These are phyloP conservation scores for Euryodendron excelsum DNA, from an alignment of 148 eudicot genomes.

Conservation along the genomic window DNA sequence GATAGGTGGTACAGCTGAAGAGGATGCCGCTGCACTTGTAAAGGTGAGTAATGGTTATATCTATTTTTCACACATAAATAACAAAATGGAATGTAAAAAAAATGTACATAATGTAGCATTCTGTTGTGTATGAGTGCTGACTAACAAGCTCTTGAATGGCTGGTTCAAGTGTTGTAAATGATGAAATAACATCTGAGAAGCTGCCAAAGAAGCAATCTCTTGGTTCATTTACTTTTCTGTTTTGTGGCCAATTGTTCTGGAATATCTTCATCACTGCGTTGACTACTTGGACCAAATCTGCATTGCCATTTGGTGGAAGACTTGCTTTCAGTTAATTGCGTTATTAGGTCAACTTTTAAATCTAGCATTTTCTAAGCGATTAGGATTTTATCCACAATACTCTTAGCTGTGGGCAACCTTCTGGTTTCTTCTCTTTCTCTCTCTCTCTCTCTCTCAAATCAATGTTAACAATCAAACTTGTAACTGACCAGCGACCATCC, in stretches of 20 bases:
- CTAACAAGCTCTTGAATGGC: not conserved
- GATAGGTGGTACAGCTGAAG: slow-evolving; percentile 99
- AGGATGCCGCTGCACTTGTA: slow-evolving; percentile 94
- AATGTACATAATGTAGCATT: not conserved
- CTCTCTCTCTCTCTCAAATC: not conserved
- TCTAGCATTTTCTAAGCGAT: not conserved
- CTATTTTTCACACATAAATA: not conserved
- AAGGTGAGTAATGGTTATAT: slow-evolving; percentile 49
- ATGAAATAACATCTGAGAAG: not conserved
- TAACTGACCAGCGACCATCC: too few species aligned
- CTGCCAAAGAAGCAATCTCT: not conserved
- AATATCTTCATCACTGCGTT: not conserved
- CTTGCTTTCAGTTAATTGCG: not conserved
- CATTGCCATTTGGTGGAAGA: not conserved
- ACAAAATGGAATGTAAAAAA: not conserved
- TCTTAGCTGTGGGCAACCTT: not conserved
- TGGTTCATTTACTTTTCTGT: not conserved
- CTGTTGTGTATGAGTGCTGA: not conserved
- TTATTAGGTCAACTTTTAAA: not conserved
- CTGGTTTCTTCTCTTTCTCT: too few species aligned
- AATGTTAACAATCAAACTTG: too few species aligned
- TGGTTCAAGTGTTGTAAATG: not conserved
- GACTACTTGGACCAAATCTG: not conserved
- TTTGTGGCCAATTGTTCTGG: not conserved
- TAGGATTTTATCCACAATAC: not conserved